phyloP scores from a whole-genome alignment of 352 stramenopile species.

The Globisporangium splendens region DNA sequence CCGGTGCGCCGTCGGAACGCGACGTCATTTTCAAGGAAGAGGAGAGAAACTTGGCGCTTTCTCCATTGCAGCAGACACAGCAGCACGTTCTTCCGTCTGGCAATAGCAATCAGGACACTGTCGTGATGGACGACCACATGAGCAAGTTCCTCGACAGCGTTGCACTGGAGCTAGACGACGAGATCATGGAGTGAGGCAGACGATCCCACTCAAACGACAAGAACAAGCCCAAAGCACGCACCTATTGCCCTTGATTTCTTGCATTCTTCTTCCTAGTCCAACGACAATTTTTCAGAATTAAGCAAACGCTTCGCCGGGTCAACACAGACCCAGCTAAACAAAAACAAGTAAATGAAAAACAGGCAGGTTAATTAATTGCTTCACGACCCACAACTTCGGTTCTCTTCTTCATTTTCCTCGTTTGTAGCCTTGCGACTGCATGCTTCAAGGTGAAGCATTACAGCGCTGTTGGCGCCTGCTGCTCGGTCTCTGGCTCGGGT shows the following conservation, averaged over 20 bases:
- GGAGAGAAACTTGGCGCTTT: background rate
- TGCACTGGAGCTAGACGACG: constrained; percentile 72
- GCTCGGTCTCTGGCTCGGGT: constrained; percentile 7
- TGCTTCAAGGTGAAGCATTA: too few species aligned
- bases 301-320: background rate
- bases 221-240: constrained; percentile 2
- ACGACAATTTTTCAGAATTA: background rate
- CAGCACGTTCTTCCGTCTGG: background rate
- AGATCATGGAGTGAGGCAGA: constrained; percentile 54
- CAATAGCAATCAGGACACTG: background rate
- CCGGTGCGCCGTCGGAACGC: background rate
- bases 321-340: background rate
- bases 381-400: too few species aligned
- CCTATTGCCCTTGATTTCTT: too few species aligned
- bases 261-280: background rate
- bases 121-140: constrained; percentile 71
- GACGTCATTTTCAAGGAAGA: constrained; percentile 2
- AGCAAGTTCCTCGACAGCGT: constrained; percentile 80
- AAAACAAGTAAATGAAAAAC: constrained; percentile 1
- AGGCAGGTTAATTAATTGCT: too few species aligned
- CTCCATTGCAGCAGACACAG: background rate
- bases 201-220: background rate
- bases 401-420: too few species aligned
- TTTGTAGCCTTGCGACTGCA: too few species aligned
- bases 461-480: too few species aligned